Base-by-base conservation (phyloP, 345 rosid genomes). In the Linum trigynum region DNA sequence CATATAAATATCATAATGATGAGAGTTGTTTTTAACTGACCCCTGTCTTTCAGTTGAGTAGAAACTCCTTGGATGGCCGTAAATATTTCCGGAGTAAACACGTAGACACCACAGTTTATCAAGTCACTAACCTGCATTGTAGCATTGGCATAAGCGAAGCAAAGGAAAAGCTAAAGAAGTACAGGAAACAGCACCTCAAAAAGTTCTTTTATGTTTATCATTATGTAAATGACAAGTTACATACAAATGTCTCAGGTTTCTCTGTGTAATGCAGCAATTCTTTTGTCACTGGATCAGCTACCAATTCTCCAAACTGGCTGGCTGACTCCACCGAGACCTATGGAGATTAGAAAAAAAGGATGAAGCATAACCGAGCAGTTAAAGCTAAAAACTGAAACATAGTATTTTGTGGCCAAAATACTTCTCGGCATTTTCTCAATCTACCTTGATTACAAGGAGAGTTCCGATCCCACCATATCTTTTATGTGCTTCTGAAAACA, bases 271-370 rank as follows among this genome's bases (percentile, higher is more conserved):
- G 97, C 79, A 90, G 69, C 53, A 90, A 75, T 78, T 90, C 95
- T 67, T 83, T 86, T 50, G 87, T 86, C 69, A 65, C 76, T 56
- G 90, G 82, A 75, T 87, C 95, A 68, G 95, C 92, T 69, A 90
- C 79, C 81, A 90, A 73, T 72, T 81, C 92, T 15, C 97, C 95
- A 75, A 87, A 90, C 63, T 87, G 86, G 75, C 79, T 81, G 0
- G 97, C 97, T 62, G 92, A 82, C 75, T 90, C 97, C 65, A 86
- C 89, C 81, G 97, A 90, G 74, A 90, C 97, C 95, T 90, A 67
- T 6, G 5, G 12, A 59, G 17, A 23, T 23, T 23, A 61, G 50
- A 74, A 32, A 58, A 58, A 50, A 48, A 59, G 15, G 14, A 23
- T 59, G 5, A 35, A 59, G 38, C 68, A 64, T 35, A 57, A 38